Percentiles rank a stretch among this genome's conserved stretches.
Evolutionary conservation across 768 basidiomycete genomes (phyloP).

Genomic region (Russula earlei): DNA sequence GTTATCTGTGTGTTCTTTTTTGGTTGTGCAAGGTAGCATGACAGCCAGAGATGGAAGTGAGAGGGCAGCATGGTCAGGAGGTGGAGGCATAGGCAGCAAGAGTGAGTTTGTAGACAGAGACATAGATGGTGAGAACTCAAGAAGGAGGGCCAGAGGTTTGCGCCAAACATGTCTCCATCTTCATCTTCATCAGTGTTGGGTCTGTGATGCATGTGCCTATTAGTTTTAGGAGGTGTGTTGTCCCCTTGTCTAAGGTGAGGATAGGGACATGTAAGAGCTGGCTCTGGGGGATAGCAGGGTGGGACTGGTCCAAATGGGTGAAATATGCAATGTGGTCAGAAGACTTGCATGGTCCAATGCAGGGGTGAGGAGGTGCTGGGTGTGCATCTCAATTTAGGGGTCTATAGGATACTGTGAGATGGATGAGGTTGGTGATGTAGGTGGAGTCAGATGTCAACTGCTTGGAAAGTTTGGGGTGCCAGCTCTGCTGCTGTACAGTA

Average conservation of each 20-base stretch:
- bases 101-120: too few relatives aligned
- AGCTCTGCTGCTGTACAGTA: neutral
- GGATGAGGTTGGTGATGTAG: too few relatives aligned
- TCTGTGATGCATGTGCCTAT: conserved; percentile 1
- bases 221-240: neutral
- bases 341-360: neutral
- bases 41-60: too few relatives aligned
- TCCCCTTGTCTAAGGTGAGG: neutral
- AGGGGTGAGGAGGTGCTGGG: conserved; percentile 1
- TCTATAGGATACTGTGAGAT: neutral
- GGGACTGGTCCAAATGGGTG: conserved; percentile 2
- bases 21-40: too few relatives aligned
- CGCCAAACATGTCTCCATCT: neutral
- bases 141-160: too few relatives aligned
- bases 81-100: too few relatives aligned
- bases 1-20: too few relatives aligned
- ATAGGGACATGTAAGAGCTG: neutral
- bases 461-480: neutral
- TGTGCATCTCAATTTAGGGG: neutral
- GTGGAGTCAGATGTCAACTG: neutral
- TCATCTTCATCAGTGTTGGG: conserved; percentile 9
- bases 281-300: conserved; percentile 1
- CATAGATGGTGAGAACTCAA: too few relatives aligned
- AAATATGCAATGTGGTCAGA: neutral
- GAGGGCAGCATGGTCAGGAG: too few relatives aligned